Percentiles rank a stretch among this genome's conserved stretches.
Conservation (phyloP, 495 filamentous ascomycete species). For the Aspergillus baeticus region DNA sequence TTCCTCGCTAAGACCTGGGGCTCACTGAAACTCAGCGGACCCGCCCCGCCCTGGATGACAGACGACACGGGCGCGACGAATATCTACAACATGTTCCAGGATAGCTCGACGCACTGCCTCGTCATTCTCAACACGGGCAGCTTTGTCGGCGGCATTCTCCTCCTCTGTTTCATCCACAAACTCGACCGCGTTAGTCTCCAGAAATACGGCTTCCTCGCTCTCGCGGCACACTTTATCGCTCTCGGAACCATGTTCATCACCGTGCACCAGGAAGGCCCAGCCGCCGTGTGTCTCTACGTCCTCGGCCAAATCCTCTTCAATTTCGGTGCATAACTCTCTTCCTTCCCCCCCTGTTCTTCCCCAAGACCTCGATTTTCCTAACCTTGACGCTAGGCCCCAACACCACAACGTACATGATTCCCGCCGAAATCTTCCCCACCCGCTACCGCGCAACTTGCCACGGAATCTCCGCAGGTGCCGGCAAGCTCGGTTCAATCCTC, state of each 20-base stretch:
- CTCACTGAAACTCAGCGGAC: constrained; percentile 28
- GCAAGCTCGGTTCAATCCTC: constrained; percentile 59
- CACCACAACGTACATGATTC: constrained; percentile 61
- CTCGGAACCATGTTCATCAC: constrained; percentile 48
- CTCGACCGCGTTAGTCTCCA: constrained; percentile 49
- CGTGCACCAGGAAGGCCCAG: constrained; percentile 36
- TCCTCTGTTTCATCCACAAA: constrained; percentile 44
- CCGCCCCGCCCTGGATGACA: constrained; percentile 39
- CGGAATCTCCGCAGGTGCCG: constrained; percentile 53
- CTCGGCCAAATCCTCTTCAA: constrained; percentile 65
- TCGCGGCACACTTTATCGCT: constrained; percentile 48
- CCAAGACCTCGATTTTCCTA: no score
- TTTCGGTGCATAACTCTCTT: constrained; percentile 42
- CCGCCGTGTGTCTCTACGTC: constrained; percentile 56
- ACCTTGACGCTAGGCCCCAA: constrained; percentile 58
- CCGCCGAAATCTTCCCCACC: constrained; percentile 61
- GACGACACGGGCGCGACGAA: constrained; percentile 29
- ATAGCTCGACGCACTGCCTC: constrained; percentile 38
- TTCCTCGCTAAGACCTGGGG: constrained; percentile 46
- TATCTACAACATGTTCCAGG: constrained; percentile 40
- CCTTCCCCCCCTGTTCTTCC: background rate
- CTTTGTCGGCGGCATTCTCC: constrained; percentile 42
- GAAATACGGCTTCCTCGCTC: constrained; percentile 46
- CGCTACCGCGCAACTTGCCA: constrained; percentile 58
- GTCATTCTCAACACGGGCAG: constrained; percentile 47